Base-by-base conservation (phyloP, 768 basidiomycete genomes). In the Amyloporia xantha region DNA sequence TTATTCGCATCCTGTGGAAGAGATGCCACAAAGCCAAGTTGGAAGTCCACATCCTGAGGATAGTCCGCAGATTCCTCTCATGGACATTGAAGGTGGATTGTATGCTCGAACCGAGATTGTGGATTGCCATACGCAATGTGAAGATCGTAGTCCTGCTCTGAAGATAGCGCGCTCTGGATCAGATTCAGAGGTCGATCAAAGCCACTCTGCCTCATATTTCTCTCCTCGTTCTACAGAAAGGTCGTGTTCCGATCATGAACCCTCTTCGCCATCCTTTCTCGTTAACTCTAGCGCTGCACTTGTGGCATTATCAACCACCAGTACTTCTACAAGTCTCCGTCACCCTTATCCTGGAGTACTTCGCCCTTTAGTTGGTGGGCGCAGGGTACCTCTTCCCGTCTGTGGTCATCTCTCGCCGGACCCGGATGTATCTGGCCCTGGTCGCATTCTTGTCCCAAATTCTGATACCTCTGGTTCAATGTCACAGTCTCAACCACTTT, bases 401-500 rank as follows among this genome's bases (percentile, higher is more conserved):
- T 15, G 3, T 13, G 27, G 12, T 4, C 40, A 33, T 49, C 50
- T 37, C 50, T 45, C 11, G 35, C 52, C 21, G 40, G 41, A 42
- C 19, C 47, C 4, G 40, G 42, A 46, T 39, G 36, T 11, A 45
- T 56, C 58, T 40, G 73, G 69, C 20, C 65, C 71, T 4, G 68
- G 60, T 25, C 68, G 66, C 15, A 68, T 81, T n/a, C 60, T 81
- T 20, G 79, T 71, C 6, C 78, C 79, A 3, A 75, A 79, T 56
- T 79, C 79, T 9, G 79, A 82, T 54, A 69, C 72, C 1, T 80
- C 77, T 1, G 66, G 59, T 27, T 60, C 63, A 9, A 63, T 63
- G 26, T 69, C 68, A 2, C 70, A 70, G 45, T 36, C 21, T n/a
- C 49, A 44, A 4, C 23, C 43, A 2, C 25, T 17, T 27, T 39